Percentiles rank a stretch among this genome's conserved stretches.
Evolutionary conservation across 2,329 filamentous ascomycete species (phyloP).

Genomic region (Fonsecaea erecta): DNA sequence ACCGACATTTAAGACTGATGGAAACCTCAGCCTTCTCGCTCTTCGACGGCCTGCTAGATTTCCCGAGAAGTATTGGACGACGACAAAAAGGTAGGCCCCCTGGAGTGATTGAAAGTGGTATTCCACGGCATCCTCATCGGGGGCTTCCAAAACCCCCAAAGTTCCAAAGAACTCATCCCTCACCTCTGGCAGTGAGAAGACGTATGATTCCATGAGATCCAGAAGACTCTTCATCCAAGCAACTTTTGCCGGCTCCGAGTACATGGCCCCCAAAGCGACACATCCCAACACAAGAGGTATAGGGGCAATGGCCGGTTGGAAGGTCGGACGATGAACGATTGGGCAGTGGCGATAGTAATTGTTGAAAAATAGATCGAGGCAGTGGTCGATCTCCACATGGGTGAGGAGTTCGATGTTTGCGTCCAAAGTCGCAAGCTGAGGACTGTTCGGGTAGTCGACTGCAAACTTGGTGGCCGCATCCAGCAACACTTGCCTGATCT

Average conservation of each 20-base stretch:
- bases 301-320: conserved; percentile 46
- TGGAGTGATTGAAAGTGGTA: conserved; percentile 49
- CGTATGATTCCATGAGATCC: conserved; percentile 46
- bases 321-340: conserved; percentile 50
- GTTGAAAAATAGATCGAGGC: conserved; percentile 47
- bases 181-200: conserved; percentile 31
- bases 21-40: conserved; percentile 51
- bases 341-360: conserved; percentile 53
- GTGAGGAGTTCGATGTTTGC: conserved; percentile 33
- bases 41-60: conserved; percentile 47
- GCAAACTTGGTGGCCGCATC: conserved; percentile 21
- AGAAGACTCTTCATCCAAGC: conserved; percentile 31
- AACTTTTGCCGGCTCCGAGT: conserved; percentile 40
- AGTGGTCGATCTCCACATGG: conserved; percentile 42
- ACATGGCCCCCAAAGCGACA: conserved; percentile 53
- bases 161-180: conserved; percentile 50
- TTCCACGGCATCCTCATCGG: conserved; percentile 41
- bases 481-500: conserved; percentile 27
- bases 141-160: conserved; percentile 39
- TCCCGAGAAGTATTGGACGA: conserved; percentile 53
- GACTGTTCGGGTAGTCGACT: conserved; percentile 20
- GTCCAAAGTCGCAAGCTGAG: conserved; percentile 15
- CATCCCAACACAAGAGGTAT: conserved; percentile 48
- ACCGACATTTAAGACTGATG: conserved; percentile 47
- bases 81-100: conserved; percentile 49